Conservation (phyloP, 2,329 filamentous ascomycete species). For the Pseudocercospora ulei region DNA sequence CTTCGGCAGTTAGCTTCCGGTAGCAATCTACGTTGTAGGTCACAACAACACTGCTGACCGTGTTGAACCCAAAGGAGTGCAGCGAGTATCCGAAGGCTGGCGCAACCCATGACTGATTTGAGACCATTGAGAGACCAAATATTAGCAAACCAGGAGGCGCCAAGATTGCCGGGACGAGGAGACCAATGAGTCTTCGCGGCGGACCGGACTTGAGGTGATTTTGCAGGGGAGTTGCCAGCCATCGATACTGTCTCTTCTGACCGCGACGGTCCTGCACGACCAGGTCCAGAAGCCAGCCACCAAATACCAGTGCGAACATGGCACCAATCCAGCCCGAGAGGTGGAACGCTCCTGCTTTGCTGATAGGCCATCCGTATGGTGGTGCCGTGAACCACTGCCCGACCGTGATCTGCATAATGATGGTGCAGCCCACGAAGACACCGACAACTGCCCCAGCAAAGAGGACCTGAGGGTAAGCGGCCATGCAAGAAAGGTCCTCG, state of each 20-base stretch:
- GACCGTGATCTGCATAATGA: slow-evolving; percentile 26
- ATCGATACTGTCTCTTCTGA: slow-evolving; percentile 14
- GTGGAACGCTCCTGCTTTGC: slow-evolving; percentile 24
- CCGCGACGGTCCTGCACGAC: slow-evolving; percentile 13
- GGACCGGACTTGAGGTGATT: slow-evolving; percentile 17
- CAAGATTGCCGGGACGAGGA: slow-evolving; percentile 27
- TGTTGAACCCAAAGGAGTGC: slow-evolving; percentile 31
- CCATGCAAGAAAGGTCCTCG: slow-evolving; percentile 23
- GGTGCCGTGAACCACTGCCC: slow-evolving; percentile 21
- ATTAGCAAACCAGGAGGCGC: slow-evolving; percentile 31
- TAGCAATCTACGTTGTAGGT: slow-evolving; percentile 31
- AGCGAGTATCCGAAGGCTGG: slow-evolving; percentile 28
- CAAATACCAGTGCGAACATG: slow-evolving; percentile 23
- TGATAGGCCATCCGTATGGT: slow-evolving; percentile 22
- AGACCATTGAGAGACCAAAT: slow-evolving; percentile 28
- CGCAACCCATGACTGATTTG: slow-evolving; percentile 22
- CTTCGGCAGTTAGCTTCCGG: slow-evolving; percentile 27
- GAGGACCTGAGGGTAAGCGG: slow-evolving; percentile 24
- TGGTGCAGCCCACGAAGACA: slow-evolving; percentile 28
- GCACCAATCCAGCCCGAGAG: slow-evolving; percentile 24
- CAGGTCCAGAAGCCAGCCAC: slow-evolving; percentile 29
- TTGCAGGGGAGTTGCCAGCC: not conserved
- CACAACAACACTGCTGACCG: slow-evolving; percentile 28
- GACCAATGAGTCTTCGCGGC: slow-evolving; percentile 26
- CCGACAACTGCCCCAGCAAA: slow-evolving; percentile 23